Percentiles rank a stretch among this genome's conserved stretches.
phyloP scores from a whole-genome alignment of 2,329 filamentous ascomycete species.

The Scorias spongiosa region DNA sequence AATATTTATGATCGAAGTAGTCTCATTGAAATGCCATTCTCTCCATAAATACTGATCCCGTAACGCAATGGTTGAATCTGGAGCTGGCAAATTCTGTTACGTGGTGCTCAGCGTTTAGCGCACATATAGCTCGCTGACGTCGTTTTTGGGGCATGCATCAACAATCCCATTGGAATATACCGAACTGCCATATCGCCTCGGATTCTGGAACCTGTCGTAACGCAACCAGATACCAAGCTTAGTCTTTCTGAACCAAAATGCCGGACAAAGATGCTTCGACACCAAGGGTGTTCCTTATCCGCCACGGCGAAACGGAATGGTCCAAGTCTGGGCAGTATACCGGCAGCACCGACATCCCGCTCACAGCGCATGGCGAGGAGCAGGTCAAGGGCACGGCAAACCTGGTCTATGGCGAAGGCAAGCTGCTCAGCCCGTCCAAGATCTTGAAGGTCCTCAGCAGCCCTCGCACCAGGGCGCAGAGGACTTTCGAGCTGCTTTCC shows the following conservation, averaged over 20 bases:
- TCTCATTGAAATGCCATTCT: too few relatives aligned
- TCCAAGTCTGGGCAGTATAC: slow-evolving; percentile 71
- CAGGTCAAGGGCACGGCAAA: slow-evolving; percentile 32
- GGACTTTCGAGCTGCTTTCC: slow-evolving; percentile 35
- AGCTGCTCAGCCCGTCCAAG: slow-evolving; percentile 35
- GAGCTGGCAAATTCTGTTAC: too few relatives aligned
- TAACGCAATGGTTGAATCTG: too few relatives aligned
- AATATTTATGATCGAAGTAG: too few relatives aligned
- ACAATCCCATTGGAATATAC: too few relatives aligned
- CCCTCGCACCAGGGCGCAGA: slow-evolving; percentile 33
- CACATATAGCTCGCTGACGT: too few relatives aligned
- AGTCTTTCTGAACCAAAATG: slow-evolving; percentile 8
- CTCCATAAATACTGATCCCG: too few relatives aligned
- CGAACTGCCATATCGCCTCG: too few relatives aligned
- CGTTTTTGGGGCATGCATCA: too few relatives aligned
- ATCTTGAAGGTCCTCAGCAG: slow-evolving; percentile 35
- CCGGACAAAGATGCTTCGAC: slow-evolving; percentile 29
- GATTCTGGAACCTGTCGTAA: too few relatives aligned
- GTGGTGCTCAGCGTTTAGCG: too few relatives aligned
- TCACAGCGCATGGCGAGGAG: slow-evolving; percentile 67
- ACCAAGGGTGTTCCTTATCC: slow-evolving; percentile 64
- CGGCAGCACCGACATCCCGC: slow-evolving; percentile 67
- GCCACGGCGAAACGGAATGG: slow-evolving; percentile 94
- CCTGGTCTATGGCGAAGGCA: slow-evolving; percentile 34
- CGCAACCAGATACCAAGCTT: too few relatives aligned